phyloP scores from a whole-genome alignment of 441 rosid species.

The Raphanus hybrid region DNA sequence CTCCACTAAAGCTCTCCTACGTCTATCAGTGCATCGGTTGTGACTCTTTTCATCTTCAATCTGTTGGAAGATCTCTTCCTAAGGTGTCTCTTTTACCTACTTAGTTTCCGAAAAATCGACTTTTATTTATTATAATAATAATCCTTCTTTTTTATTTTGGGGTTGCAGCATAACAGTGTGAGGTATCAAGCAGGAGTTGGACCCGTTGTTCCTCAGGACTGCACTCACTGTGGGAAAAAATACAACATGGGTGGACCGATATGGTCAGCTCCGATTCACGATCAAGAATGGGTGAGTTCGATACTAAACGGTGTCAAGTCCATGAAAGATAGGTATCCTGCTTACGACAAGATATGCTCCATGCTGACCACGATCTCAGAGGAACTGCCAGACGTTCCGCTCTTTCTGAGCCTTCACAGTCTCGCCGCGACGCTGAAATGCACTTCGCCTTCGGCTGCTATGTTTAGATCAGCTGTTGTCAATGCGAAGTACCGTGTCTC shows the following conservation, averaged over 20 bases:
- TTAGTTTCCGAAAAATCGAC: too few relatives aligned
- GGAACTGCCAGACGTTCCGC: conserved; percentile 95
- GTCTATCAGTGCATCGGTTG: too few relatives aligned
- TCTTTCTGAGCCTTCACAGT: conserved; percentile 91
- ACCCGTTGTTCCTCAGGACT: too few relatives aligned
- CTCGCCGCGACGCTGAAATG: conserved; percentile 91
- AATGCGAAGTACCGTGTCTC: conserved; percentile 93
- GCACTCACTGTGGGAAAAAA: too few relatives aligned
- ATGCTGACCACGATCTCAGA: conserved; percentile 88
- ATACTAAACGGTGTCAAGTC: conserved; percentile 67
- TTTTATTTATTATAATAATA: too few relatives aligned
- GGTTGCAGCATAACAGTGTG: too few relatives aligned
- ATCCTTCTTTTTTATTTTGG: too few relatives aligned
- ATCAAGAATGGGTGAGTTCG: conserved; percentile 87
- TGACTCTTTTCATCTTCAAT: conserved; percentile 76
- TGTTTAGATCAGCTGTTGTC: conserved; percentile 90
- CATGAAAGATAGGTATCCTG: conserved; percentile 84
- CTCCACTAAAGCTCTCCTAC: too few relatives aligned
- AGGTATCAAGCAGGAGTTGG: too few relatives aligned
- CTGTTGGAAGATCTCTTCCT: conserved; percentile 80
- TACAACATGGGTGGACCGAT: too few relatives aligned
- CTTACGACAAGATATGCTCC: conserved; percentile 85
- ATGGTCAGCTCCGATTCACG: conserved; percentile 97
- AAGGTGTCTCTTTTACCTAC: conserved; percentile 56
- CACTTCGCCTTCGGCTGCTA: conserved; percentile 94